Base-by-base conservation (phyloP, 1,284 basidiomycete species). In the Irpex sp. region DNA sequence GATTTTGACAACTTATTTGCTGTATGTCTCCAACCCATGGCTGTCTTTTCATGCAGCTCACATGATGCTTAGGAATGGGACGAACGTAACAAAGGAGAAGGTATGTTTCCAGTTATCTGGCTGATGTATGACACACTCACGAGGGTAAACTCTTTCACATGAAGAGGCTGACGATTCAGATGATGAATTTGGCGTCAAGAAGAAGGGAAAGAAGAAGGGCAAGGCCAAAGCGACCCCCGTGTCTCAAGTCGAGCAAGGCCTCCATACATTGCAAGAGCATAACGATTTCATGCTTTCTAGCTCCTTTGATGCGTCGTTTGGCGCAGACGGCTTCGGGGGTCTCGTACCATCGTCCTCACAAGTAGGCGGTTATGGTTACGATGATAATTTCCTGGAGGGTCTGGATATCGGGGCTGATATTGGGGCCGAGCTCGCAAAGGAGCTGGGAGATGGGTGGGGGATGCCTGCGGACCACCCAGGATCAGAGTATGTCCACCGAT, bases 391-490 rank as follows among this genome's bases (percentile, higher is more conserved):
- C 34, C 81, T 87, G 5, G 87, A 86, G 61, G 86, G 78, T 15
- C 69, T 88, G 17, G 88, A 85, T 63, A 72, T 88, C 21, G 83
- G 76, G n/a, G 84, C 80, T 4, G 83, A 77, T 15, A 74, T 89
- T 17, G 86, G 83, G 2, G 89, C 91, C 52, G 91, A 92, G 67
- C 76, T 92, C 31, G 88, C 86, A 3, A 80, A 79, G 65, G 91
- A 92, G 68, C 78, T 92, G 3, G 91, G 89, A 38, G 85, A 85
- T 67, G 86, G 81, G 31, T 92, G 91, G 90, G 84, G 79, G 3
- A 37, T 36, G 71, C 56, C 1, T 66, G n/a, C 36, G 3, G 54
- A 37, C 13, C 66, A 17, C 65, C 65, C 21, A 38, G 44, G 38
- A 48, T 17, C 38, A 31, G 44, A 26, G 37, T 26, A 34, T 21